Conservation (phyloP, 108 stramenopile species). For the Craspedostauros australis region DNA sequence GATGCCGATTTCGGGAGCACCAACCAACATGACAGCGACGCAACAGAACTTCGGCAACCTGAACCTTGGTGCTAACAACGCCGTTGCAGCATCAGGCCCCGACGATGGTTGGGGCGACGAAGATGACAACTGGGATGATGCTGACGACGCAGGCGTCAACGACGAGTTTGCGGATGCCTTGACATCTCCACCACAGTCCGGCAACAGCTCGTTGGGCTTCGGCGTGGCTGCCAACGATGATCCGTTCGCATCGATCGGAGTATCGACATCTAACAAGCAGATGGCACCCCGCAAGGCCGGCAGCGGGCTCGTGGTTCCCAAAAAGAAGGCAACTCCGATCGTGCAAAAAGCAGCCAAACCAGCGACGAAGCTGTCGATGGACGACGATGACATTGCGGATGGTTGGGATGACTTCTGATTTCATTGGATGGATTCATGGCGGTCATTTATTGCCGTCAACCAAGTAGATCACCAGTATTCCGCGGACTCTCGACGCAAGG, state of each 20-base stretch:
- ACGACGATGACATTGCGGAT: slow-evolving; percentile 48
- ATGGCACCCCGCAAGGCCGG: not conserved
- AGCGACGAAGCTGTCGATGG: slow-evolving; percentile 21
- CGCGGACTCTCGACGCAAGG: too few species aligned
- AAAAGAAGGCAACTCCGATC: slow-evolving; percentile 22
- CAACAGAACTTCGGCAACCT: slow-evolving; percentile 6
- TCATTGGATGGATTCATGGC: too few species aligned
- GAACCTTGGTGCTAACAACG: slow-evolving; percentile 5
- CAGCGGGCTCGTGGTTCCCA: slow-evolving; percentile 25
- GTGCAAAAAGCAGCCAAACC: slow-evolving; percentile 15
- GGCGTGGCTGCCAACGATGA: slow-evolving; percentile 28
- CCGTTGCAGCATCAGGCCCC: slow-evolving; percentile 16
- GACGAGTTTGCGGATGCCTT: slow-evolving; percentile 21
- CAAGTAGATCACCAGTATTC: too few species aligned
- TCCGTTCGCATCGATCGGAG: slow-evolving; percentile 59
- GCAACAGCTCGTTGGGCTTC: not conserved
- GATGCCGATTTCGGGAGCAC: slow-evolving; percentile 3
- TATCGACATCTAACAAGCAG: slow-evolving; percentile 17
- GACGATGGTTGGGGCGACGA: slow-evolving; percentile 55
- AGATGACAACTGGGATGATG: slow-evolving; percentile 35
- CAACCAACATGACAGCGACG: not conserved
- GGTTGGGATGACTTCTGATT: slow-evolving; percentile 90
- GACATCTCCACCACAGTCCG: slow-evolving; percentile 1
- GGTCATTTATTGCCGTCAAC: too few species aligned
- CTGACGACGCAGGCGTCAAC: slow-evolving; percentile 26